A percentile compares a stretch with the other conserved stretches of the same genome.
phyloP scores from a whole-genome alignment of 2,329 filamentous ascomycete genomes.

The Dryadomyces sulphureus region DNA sequence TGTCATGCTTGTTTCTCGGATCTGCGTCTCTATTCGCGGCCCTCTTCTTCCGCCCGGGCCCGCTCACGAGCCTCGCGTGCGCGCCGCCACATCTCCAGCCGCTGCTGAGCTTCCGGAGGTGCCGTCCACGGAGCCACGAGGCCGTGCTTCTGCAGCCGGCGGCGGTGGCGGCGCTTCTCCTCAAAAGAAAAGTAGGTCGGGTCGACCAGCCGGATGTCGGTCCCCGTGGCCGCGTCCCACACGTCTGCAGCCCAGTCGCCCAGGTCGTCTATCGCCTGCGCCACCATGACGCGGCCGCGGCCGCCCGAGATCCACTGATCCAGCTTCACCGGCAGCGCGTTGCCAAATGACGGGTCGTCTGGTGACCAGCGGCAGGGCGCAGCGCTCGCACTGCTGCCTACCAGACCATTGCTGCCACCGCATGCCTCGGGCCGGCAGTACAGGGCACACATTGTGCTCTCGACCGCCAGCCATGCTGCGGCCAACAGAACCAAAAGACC shows the following conservation, averaged over 20 bases:
- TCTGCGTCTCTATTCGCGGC: slow-evolving; percentile 5
- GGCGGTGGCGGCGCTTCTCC: slow-evolving; percentile 30
- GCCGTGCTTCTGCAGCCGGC: slow-evolving; percentile 34
- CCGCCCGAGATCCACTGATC: slow-evolving; percentile 46
- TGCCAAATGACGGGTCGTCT: slow-evolving; percentile 45
- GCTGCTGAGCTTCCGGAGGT: slow-evolving; percentile 25
- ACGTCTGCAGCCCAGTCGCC: slow-evolving; percentile 33
- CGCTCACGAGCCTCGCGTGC: slow-evolving; percentile 21
- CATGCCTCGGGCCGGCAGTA: slow-evolving; percentile 42
- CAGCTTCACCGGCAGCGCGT: slow-evolving; percentile 44
- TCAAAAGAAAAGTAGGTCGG: slow-evolving; percentile 28
- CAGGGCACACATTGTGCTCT: slow-evolving; percentile 34
- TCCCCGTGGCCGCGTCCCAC: slow-evolving; percentile 28
- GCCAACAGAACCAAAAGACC: slow-evolving; percentile 29
- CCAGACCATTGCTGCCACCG: background rate
- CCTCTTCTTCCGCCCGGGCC: slow-evolving; percentile 25
- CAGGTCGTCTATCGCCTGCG: slow-evolving; percentile 25
- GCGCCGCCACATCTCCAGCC: slow-evolving; percentile 29
- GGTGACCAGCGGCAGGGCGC: slow-evolving; percentile 38
- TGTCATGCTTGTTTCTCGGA: slow-evolving; percentile 10
- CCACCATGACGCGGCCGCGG: slow-evolving; percentile 24
- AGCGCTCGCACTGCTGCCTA: slow-evolving; percentile 10
- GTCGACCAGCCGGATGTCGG: slow-evolving; percentile 29
- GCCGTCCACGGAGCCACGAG: slow-evolving; percentile 22
- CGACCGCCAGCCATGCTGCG: slow-evolving; percentile 38